Evolutionary conservation across 2,329 filamentous ascomycete genomes (phyloP).

Genomic region (Colletotrichum caudatum): DNA sequence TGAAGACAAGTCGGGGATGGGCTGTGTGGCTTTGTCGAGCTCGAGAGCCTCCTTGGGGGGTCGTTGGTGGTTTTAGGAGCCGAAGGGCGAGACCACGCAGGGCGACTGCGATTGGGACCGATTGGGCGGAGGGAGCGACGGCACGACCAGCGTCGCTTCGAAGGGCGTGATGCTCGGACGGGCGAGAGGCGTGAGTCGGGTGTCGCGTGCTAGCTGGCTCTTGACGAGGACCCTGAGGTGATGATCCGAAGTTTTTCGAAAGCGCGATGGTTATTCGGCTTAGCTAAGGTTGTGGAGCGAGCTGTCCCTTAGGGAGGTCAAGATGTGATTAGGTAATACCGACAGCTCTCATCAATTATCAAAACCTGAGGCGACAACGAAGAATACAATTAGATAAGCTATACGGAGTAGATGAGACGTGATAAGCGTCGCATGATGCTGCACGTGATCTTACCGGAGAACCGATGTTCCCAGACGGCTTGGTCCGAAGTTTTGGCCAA

Average conservation of each 20-base stretch:
- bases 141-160: conserved; percentile 39
- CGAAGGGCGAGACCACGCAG: not conserved
- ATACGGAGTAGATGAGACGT: rapidly evolving
- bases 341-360: not conserved
- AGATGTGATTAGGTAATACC: conserved; percentile 11
- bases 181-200: not conserved
- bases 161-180: conserved; percentile 5
- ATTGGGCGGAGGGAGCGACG: not conserved
- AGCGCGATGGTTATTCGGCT: conserved; percentile 29
- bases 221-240: conserved; percentile 18
- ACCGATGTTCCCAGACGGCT: not conserved
- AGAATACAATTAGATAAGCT: not conserved
- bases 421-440: not conserved
- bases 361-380: not conserved
- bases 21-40: not conserved
- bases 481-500: conserved; percentile 27
- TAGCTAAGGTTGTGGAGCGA: conserved; percentile 32
- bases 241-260: conserved; percentile 40
- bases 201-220: conserved; percentile 25
- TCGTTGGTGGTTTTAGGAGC: not conserved
- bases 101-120: conserved; percentile 3
- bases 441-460: not conserved
- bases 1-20: not conserved
- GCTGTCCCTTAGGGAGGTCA: conserved; percentile 21
- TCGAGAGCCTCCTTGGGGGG: not conserved